Conservation (phyloP, 2,329 filamentous ascomycete genomes). For the Colletotrichum sp. region DNA sequence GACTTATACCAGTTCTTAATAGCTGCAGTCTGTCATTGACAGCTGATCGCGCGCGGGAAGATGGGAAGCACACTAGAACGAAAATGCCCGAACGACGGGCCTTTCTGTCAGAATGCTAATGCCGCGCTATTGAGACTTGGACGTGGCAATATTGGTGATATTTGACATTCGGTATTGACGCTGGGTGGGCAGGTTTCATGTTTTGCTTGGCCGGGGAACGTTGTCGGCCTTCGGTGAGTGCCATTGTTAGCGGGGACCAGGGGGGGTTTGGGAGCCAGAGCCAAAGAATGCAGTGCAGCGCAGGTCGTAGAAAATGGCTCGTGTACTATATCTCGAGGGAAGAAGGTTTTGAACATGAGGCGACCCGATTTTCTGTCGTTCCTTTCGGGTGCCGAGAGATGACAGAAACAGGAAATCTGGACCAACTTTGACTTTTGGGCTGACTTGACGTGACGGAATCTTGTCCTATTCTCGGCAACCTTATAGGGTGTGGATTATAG, state of each 20-base stretch:
- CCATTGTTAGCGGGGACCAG: not conserved
- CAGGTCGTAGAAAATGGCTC: not conserved
- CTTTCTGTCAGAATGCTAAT: not conserved
- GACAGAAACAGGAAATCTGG: not conserved
- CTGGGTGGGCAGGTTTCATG: slow-evolving; percentile 4
- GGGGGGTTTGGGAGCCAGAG: not conserved
- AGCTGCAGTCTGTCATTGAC: not conserved
- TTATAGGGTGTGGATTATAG: not conserved
- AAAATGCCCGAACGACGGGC: not conserved
- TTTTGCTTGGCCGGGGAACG: not conserved
- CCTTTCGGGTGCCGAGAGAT: not conserved
- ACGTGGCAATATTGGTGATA: slow-evolving; percentile 1
- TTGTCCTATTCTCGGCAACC: not conserved
- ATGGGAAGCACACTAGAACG: not conserved
- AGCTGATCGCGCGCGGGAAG: not conserved
- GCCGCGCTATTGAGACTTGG: not conserved
- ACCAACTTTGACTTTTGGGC: not conserved
- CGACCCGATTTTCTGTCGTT: not conserved
- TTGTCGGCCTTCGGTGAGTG: not conserved
- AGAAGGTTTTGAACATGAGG: not conserved
- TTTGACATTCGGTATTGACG: not conserved
- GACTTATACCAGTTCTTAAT: not conserved
- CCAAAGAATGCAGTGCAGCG: not conserved
- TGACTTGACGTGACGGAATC: not conserved
- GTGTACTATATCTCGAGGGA: not conserved